Conservation (phyloP, 805 yeast species). For the Candida glaebosa region DNA sequence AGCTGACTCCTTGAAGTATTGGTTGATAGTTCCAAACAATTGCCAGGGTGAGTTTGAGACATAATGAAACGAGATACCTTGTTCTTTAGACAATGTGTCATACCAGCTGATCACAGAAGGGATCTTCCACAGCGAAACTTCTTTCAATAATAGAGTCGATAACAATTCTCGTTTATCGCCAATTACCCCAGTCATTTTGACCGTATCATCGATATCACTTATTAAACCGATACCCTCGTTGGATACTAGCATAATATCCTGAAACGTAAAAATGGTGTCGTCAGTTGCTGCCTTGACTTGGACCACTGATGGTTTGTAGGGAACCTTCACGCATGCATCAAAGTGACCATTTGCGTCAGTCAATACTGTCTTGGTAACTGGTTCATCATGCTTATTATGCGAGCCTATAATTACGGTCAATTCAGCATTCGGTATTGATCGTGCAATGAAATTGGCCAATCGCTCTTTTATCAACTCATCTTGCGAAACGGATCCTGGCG, state of each 20-base stretch:
- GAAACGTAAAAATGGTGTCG: slow-evolving; percentile 45
- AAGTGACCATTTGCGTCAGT: slow-evolving; percentile 74
- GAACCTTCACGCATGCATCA: slow-evolving; percentile 47
- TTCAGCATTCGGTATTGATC: slow-evolving; percentile 57
- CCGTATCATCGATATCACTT: slow-evolving; percentile 93
- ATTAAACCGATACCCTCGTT: slow-evolving; percentile 64
- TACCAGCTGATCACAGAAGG: slow-evolving; percentile 78
- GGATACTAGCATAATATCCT: slow-evolving; percentile 42
- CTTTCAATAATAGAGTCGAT: slow-evolving; percentile 69
- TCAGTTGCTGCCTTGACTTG: slow-evolving; percentile 48
- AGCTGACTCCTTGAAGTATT: slow-evolving; percentile 50
- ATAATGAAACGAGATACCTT: slow-evolving; percentile 72
- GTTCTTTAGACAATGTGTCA: slow-evolving; percentile 37
- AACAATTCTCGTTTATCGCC: slow-evolving; percentile 84
- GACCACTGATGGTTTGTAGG: slow-evolving; percentile 58
- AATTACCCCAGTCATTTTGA: slow-evolving; percentile 83
- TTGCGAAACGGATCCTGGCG: slow-evolving; percentile 7
- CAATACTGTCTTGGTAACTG: slow-evolving; percentile 26
- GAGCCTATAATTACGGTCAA: slow-evolving; percentile 57
- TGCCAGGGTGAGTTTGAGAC: slow-evolving; percentile 98
- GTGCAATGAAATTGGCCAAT: slow-evolving; percentile 65
- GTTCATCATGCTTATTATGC: slow-evolving; percentile 25
- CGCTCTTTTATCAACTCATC: slow-evolving; percentile 61
- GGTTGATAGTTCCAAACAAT: slow-evolving; percentile 56
- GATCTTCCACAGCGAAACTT: slow-evolving; percentile 63